These are phyloP conservation scores for Hypomyces perniciosus DNA, from an alignment of 2,329 filamentous ascomycete genomes.

Conservation along the genomic window DNA sequence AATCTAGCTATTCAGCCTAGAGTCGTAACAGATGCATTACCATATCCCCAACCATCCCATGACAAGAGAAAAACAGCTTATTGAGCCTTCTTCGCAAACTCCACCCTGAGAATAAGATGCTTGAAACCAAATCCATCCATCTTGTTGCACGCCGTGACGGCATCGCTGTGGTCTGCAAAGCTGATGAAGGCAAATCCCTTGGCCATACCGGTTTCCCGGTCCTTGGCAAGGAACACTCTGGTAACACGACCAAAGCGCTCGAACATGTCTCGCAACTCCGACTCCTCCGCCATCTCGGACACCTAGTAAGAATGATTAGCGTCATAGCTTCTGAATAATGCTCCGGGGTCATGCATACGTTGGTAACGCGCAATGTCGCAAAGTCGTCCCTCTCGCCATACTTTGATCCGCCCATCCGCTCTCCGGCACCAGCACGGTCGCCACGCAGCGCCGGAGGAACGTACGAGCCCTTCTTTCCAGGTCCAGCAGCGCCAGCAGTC, in stretches of 20 bases:
- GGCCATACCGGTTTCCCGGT: constrained; percentile 88
- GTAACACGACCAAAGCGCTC: constrained; percentile 95
- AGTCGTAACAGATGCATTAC: constrained; percentile 13
- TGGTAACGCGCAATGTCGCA: constrained; percentile 93
- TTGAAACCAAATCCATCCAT: constrained; percentile 95
- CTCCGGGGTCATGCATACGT: constrained; percentile 50
- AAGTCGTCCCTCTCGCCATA: constrained; percentile 91
- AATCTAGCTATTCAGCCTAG: constrained; percentile 10
- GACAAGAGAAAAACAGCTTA: constrained; percentile 28
- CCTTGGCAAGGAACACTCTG: constrained; percentile 95
- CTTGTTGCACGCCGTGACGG: constrained; percentile 88
- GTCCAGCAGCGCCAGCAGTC: constrained; percentile 44
- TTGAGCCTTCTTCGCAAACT: constrained; percentile 74
- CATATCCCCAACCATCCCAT: constrained; percentile 25
- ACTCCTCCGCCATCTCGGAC: constrained; percentile 94
- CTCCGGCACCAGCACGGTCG: constrained; percentile 56
- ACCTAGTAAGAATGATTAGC: constrained; percentile 51
- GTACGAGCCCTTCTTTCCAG: constrained; percentile 72
- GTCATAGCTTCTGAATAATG: neutral
- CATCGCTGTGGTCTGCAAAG: constrained; percentile 84
- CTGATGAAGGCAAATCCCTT: constrained; percentile 99
- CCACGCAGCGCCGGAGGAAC: constrained; percentile 90
- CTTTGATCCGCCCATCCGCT: constrained; percentile 77
- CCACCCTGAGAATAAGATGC: constrained; percentile 78
- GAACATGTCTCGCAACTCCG: constrained; percentile 95